Conservation (phyloP, 2,329 filamentous ascomycete genomes). For the Colletotrichum horii region DNA sequence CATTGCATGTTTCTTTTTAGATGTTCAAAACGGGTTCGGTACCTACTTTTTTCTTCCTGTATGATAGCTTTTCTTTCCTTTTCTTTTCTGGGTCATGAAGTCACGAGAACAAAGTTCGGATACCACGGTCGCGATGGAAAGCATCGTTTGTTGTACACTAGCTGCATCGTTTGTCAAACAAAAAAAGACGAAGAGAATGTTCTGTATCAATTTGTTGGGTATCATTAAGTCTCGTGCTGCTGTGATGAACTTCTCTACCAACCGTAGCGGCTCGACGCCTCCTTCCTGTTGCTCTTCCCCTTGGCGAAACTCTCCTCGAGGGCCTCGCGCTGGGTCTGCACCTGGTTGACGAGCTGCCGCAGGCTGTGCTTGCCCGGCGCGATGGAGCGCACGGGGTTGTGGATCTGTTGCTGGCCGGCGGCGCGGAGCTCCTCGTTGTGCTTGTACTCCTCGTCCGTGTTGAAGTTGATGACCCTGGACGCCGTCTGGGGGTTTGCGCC, state of each 20-base stretch:
- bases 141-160: constrained; percentile 13
- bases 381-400: constrained; percentile 84
- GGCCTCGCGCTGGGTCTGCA: constrained; percentile 81
- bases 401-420: constrained; percentile 71
- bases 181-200: neutral
- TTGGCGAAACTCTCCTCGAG: constrained; percentile 91
- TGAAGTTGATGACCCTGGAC: constrained; percentile 81
- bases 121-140: neutral
- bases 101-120: constrained; percentile 1
- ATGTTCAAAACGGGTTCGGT: neutral
- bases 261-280: constrained; percentile 83
- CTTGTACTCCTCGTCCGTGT: constrained; percentile 85
- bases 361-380: constrained; percentile 89
- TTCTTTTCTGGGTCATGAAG: neutral
- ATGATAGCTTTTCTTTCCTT: constrained; percentile 1
- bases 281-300: constrained; percentile 78
- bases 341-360: constrained; percentile 84
- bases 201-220: constrained; percentile 3
- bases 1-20: neutral
- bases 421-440: constrained; percentile 81
- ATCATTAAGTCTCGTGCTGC: neutral
- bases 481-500: constrained; percentile 51
- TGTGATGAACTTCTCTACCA: constrained; percentile 55
- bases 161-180: neutral
- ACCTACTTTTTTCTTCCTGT: neutral